Evolutionary conservation across 805 yeast species (phyloP).

Genomic region (Ogataea ganodermae): DNA sequence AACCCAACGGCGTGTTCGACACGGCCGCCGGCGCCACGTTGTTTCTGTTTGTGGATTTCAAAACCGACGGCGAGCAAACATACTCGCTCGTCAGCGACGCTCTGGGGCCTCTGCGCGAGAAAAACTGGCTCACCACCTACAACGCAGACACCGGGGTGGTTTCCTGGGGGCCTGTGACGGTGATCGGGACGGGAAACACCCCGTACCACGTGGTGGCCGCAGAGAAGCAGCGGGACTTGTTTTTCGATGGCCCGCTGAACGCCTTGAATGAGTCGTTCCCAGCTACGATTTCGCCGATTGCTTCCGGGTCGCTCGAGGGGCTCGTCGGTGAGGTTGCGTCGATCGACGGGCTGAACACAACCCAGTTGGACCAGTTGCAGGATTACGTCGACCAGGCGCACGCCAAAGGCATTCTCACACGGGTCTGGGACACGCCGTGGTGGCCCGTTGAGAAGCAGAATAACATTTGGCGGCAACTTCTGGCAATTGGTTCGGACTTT

Average conservation of each 20-base stretch:
- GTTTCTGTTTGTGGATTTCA: conserved; percentile 64
- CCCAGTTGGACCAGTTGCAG: conserved; percentile 35
- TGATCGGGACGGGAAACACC: conserved; percentile 66
- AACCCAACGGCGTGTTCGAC: conserved; percentile 32
- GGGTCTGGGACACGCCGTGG: conserved; percentile 72
- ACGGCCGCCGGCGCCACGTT: conserved; percentile 53
- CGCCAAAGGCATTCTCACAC: conserved; percentile 48
- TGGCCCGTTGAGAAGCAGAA: conserved; percentile 58
- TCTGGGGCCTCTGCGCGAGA: conserved; percentile 48
- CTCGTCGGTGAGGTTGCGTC: conserved; percentile 27
- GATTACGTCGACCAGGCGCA: conserved; percentile 47
- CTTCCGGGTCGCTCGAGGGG: conserved; percentile 33
- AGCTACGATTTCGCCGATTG: conserved; percentile 36
- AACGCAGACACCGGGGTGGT: conserved; percentile 38
- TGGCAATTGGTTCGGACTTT: conserved; percentile 53
- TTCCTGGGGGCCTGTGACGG: conserved; percentile 56
- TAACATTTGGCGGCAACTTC: conserved; percentile 50
- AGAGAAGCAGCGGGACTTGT: conserved; percentile 38
- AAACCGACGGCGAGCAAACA: conserved; percentile 54
- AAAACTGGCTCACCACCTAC: conserved; percentile 52
- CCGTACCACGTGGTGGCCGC: conserved; percentile 44
- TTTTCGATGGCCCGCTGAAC: conserved; percentile 55
- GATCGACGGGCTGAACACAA: conserved; percentile 35
- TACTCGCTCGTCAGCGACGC: conserved; percentile 47
- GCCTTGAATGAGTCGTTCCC: conserved; percentile 24